Base-by-base conservation (phyloP, 805 yeast genomes). In the Monosporozyma yasuniensis region DNA sequence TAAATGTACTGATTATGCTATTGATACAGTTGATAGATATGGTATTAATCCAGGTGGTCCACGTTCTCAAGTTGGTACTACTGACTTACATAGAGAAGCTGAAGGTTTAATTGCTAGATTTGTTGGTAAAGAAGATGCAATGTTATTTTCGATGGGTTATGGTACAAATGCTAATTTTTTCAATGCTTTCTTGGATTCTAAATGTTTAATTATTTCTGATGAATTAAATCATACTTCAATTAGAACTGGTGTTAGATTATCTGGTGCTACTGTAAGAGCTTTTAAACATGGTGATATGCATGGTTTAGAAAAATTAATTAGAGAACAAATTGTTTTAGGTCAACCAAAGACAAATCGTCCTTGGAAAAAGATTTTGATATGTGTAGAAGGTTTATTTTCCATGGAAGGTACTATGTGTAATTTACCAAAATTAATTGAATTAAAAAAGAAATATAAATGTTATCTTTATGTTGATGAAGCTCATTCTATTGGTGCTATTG, bases 401-500 rank as follows among this genome's bases (percentile, higher is more conserved):
- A 86, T 86, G 95, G 95, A 86, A 68, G 98, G 98, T 59, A 87
- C 90, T 57, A 73, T 87, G 76, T 80, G 87, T 64, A 82, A 90
- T 63, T 74, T 90, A 58, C 96, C 96, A 4, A 74, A 70, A 52
- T 63, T 90, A 43, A 76, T 90, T 25, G 84, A 77, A 58, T 72
- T 90, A 54, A 83, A 84, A 60, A 77, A 85, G 37, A 87, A 86
- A 64, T 93, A 95, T 72, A 88, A 88, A 61, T 86, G 91, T 63
- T 87, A 87, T 63, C 70, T 93, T 47, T 93, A 86, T 62, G 86
- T 95, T 54, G 99, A 93, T 67, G 99, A 93, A 68, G 99, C 99
- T 11, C 99, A 93, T 68, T 91, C 98, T 4, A 84, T 93, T 61
- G 99, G 99, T 60, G 99, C 99, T n/a, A 77, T 93, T 71, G 99